These are phyloP conservation scores for Onygena corvina DNA, from an alignment of 2,329 filamentous ascomycete species.

Conservation along the genomic window DNA sequence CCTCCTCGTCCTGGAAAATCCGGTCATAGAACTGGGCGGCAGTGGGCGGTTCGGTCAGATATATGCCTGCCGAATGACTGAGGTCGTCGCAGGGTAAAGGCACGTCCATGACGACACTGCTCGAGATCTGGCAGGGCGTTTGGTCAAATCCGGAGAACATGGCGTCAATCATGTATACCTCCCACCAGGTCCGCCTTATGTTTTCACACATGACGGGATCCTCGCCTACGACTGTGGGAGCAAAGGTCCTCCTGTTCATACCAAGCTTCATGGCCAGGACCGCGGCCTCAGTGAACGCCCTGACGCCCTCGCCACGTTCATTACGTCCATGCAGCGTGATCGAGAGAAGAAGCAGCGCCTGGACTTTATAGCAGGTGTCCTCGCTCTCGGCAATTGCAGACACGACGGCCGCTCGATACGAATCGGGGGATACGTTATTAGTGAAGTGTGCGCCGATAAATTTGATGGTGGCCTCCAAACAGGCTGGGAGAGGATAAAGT, in stretches of 20 bases:
- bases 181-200: conserved; percentile 87
- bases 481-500: conserved; percentile 32
- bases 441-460: conserved; percentile 47
- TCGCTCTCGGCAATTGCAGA: conserved; percentile 25
- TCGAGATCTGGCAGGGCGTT: conserved; percentile 47
- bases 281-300: conserved; percentile 56
- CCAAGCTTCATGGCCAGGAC: conserved; percentile 62
- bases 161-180: conserved; percentile 65
- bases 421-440: conserved; percentile 33
- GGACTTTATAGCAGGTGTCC: conserved; percentile 54
- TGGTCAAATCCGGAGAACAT: conserved; percentile 63
- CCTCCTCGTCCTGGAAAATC: conserved; percentile 55
- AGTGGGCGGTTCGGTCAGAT: conserved; percentile 47
- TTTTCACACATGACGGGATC: conserved; percentile 65
- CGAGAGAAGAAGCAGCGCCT: conserved; percentile 64
- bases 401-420: conserved; percentile 31
- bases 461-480: conserved; percentile 44
- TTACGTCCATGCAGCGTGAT: conserved; percentile 68
- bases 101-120: conserved; percentile 56
- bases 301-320: conserved; percentile 55
- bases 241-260: conserved; percentile 59
- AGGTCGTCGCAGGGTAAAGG: conserved; percentile 70
- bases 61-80: conserved; percentile 44
- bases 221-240: conserved; percentile 50
- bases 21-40: conserved; percentile 65